phyloP scores from a whole-genome alignment of 75 land plant species.

The Picea sitchensis region DNA sequence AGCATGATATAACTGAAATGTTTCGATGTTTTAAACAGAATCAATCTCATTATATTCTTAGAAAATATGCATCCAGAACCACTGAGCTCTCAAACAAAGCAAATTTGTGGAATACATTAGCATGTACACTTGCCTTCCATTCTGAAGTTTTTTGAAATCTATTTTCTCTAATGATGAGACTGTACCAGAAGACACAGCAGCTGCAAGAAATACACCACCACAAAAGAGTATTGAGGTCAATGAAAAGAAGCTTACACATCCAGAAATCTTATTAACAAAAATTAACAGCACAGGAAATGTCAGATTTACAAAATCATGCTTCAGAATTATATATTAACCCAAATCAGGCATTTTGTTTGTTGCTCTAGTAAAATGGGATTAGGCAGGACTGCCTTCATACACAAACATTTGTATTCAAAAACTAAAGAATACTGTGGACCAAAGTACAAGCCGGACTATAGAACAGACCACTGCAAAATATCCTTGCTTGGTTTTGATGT shows the following conservation, averaged over 20 bases:
- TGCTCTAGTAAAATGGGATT: not conserved
- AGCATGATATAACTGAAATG: not conserved
- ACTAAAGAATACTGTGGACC: not conserved
- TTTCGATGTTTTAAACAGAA: not conserved
- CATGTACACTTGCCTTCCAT: slow-evolving; percentile 67
- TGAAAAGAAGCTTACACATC: not conserved
- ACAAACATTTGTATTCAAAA: not conserved
- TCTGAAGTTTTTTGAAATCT: slow-evolving; percentile 92
- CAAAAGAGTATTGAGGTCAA: not conserved
- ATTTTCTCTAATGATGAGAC: slow-evolving; percentile 37
- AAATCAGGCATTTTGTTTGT: not conserved
- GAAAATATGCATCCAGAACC: not conserved
- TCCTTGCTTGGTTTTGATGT: slow-evolving; percentile 28
- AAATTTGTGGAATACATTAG: not conserved
- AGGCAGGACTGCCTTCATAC: not conserved
- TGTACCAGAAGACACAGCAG: slow-evolving; percentile 28
- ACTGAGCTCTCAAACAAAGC: not conserved
- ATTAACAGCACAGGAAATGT: not conserved
- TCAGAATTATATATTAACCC: not conserved
- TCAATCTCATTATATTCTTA: not conserved
- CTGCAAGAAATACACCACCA: slow-evolving; percentile 24
- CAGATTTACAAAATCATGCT: not conserved
- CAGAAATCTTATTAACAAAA: not conserved
- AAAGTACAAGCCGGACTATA: slow-evolving; percentile 27
- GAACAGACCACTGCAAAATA: slow-evolving; percentile 68